phyloP scores from a whole-genome alignment of 495 filamentous ascomycete genomes.

The Gamarada debralockiae region DNA sequence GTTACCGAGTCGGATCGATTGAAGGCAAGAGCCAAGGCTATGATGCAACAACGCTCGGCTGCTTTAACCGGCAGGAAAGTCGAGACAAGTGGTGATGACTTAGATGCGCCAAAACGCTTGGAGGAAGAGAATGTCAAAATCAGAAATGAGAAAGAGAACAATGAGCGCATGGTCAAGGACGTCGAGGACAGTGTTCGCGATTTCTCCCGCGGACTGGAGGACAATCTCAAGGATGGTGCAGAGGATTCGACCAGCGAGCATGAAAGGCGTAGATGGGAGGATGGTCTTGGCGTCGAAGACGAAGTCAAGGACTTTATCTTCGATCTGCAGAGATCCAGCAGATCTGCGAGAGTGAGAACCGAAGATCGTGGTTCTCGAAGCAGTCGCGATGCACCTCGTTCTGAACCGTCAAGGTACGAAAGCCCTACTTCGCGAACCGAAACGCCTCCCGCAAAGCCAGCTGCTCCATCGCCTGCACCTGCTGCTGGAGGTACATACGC shows the following conservation, averaged over 20 bases:
- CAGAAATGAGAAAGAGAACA: constrained; percentile 82
- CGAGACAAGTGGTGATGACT: constrained; percentile 59
- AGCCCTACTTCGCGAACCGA: constrained; percentile 42
- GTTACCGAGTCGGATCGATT: constrained; percentile 93
- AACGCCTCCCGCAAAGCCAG: constrained; percentile 31
- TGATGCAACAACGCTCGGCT: constrained; percentile 97
- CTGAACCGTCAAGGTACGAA: constrained; percentile 22
- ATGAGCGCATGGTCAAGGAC: constrained; percentile 92
- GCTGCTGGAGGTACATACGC: constrained; percentile 56
- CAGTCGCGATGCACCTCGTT: constrained; percentile 29
- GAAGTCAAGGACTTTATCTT: constrained; percentile 97
- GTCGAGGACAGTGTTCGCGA: constrained; percentile 97
- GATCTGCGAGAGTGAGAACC: constrained; percentile 66
- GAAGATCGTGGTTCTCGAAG: constrained; percentile 51
- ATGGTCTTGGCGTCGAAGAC: constrained; percentile 93
- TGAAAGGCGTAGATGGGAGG: constrained; percentile 92
- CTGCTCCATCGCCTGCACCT: constrained; percentile 23
- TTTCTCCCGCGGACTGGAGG: constrained; percentile 77
- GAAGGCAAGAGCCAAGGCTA: constrained; percentile 90
- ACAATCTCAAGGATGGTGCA: constrained; percentile 78
- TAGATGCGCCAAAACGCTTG: constrained; percentile 73
- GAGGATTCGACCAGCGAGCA: constrained; percentile 69
- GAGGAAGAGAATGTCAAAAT: constrained; percentile 83
- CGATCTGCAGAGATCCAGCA: constrained; percentile 81
- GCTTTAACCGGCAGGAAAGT: constrained; percentile 82